phyloP scores from a whole-genome alignment of 1,284 basidiomycete species.

The Abortiporus biennis region DNA sequence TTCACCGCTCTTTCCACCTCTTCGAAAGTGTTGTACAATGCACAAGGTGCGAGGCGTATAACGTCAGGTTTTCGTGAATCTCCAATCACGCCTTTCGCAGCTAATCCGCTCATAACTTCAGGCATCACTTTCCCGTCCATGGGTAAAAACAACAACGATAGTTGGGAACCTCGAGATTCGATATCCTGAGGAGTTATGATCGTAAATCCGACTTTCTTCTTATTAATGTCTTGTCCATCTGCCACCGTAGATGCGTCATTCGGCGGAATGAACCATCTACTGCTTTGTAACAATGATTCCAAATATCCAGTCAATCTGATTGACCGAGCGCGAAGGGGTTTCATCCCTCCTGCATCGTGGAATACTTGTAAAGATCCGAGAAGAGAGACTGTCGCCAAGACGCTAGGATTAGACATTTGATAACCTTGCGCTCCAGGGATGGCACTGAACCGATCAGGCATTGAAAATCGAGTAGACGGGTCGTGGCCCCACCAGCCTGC shows the following conservation, averaged over 20 bases:
- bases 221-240: constrained; percentile 13
- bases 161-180: constrained; percentile 73
- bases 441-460: constrained; percentile 81
- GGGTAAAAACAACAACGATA: constrained; percentile 79
- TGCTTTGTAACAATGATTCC: constrained; percentile 56
- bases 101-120: constrained; percentile 56
- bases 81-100: constrained; percentile 73
- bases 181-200: constrained; percentile 79
- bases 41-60: constrained; percentile 79
- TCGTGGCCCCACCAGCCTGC: constrained; percentile 99
- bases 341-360: constrained; percentile 71
- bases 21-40: constrained; percentile 77
- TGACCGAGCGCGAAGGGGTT: constrained; percentile 63
- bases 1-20: constrained; percentile 70
- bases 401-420: constrained; percentile 91
- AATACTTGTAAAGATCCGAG: constrained; percentile 82
- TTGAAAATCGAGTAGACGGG: constrained; percentile 81
- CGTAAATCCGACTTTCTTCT: constrained; percentile 56
- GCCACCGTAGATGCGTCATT: constrained; percentile 29
- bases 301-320: constrained; percentile 66
- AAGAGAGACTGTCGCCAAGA: constrained; percentile 74
- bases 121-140: constrained; percentile 62
- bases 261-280: constrained; percentile 54
- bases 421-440: constrained; percentile 90
- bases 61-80: constrained; percentile 90